These are phyloP conservation scores for Barnettozyma sp. DNA, from an alignment of 805 yeast genomes.

Conservation along the genomic window DNA sequence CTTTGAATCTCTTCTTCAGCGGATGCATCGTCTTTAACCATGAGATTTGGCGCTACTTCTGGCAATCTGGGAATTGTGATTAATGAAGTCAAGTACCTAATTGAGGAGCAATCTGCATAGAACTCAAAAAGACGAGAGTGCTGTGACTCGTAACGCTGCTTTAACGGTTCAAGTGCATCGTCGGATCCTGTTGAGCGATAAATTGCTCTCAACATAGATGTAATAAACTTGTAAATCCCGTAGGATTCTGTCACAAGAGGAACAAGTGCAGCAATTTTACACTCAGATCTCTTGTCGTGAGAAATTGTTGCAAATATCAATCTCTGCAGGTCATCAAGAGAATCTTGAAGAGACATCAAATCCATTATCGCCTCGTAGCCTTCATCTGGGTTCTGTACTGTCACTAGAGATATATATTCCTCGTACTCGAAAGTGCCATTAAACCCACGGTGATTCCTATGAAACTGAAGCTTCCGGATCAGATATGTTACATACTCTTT, in stretches of 20 bases:
- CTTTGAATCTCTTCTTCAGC: constrained; percentile 14
- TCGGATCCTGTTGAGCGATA: constrained; percentile 63
- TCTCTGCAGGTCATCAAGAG: constrained; percentile 70
- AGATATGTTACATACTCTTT: constrained; percentile 68
- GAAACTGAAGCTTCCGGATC: constrained; percentile 71
- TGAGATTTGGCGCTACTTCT: constrained; percentile 30
- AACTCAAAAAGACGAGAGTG: constrained; percentile 68
- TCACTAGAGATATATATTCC: constrained; percentile 81
- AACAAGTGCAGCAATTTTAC: constrained; percentile 79
- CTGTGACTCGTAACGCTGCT: constrained; percentile 54
- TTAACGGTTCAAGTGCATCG: constrained; percentile 70
- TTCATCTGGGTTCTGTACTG: constrained; percentile 90
- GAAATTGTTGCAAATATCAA: constrained; percentile 66
- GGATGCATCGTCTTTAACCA: constrained; percentile 18
- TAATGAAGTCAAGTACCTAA: constrained; percentile 72
- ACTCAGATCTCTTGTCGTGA: constrained; percentile 55
- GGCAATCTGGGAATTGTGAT: constrained; percentile 63
- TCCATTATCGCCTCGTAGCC: constrained; percentile 88
- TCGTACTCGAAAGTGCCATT: constrained; percentile 95
- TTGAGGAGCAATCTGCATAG: constrained; percentile 83
- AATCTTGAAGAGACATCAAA: constrained; percentile 79
- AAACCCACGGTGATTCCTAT: constrained; percentile 77
- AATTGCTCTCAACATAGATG: constrained; percentile 88
- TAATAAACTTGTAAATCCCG: constrained; percentile 84
- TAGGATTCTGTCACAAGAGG: constrained; percentile 88